Percentiles rank a stretch among this genome's conserved stretches.
Evolutionary conservation across 306 rosid species (phyloP).

Genomic region (Abrus precatorius): DNA sequence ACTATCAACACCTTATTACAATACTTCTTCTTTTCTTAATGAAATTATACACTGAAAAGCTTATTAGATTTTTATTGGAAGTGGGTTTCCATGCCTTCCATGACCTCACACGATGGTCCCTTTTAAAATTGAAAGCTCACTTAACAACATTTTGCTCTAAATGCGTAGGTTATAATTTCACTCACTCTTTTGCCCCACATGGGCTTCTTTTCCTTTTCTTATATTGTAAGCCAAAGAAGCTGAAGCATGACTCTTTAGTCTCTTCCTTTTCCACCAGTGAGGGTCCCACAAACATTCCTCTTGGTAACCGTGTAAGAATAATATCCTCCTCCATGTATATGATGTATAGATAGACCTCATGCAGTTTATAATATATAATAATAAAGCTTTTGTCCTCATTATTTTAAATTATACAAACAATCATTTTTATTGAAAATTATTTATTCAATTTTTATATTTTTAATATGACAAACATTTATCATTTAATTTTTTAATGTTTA

Average conservation of each 20-base stretch:
- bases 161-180: conserved; percentile 44
- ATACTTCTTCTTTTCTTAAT: background rate
- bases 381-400: too few species aligned
- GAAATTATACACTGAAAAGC: too few species aligned
- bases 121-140: conserved; percentile 8
- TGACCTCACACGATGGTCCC: conserved; percentile 29
- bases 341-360: conserved; percentile 25
- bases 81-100: conserved; percentile 47
- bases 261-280: conserved; percentile 38
- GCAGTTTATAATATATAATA: background rate
- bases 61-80: background rate
- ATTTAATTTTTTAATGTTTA: too few species aligned
- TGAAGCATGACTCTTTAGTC: conserved; percentile 44
- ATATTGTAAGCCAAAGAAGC: conserved; percentile 57
- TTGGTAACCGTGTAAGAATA: conserved; percentile 62
- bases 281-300: conserved; percentile 84
- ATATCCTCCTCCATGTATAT: conserved; percentile 47
- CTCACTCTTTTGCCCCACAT: conserved; percentile 34
- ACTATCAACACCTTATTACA: background rate
- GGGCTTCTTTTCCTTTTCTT: conserved; percentile 42
- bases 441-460: too few species aligned
- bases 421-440: too few species aligned
- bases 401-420: too few species aligned
- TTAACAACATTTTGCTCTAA: conserved; percentile 36
- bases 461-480: too few species aligned